Percentiles rank a stretch among this genome's conserved stretches.
Conservation (phyloP, 345 rosid genomes). For the Excoecaria cochinchinensis region DNA sequence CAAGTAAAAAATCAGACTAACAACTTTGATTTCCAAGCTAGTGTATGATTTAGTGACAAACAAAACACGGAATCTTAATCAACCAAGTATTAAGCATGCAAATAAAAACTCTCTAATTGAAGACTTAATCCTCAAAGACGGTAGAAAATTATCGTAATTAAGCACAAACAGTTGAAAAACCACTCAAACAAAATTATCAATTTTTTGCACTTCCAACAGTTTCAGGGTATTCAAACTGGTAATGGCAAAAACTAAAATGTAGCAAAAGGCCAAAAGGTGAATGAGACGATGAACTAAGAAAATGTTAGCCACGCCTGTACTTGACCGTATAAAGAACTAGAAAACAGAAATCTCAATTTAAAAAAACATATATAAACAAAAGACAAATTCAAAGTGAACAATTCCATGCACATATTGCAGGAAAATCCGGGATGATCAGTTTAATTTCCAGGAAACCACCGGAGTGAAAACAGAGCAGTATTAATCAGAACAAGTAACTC, state of each 20-base stretch:
- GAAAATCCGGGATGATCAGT: neutral
- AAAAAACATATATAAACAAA: neutral
- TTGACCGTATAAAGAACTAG: neutral
- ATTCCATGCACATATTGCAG: neutral
- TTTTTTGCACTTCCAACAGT: neutral
- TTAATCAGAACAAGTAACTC: neutral
- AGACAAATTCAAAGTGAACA: neutral
- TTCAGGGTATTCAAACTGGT: neutral
- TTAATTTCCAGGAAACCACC: neutral
- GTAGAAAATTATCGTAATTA: neutral
- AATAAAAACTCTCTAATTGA: neutral
- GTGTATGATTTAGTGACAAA: neutral
- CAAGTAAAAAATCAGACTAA: neutral
- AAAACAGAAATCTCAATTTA: neutral
- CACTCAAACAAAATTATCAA: neutral
- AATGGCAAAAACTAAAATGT: neutral
- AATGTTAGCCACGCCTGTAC: neutral
- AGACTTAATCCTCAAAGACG: neutral
- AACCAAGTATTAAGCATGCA: neutral
- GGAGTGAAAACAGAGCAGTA: neutral
- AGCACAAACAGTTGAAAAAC: neutral
- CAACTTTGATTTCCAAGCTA: neutral
- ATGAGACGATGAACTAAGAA: neutral
- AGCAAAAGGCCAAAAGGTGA: neutral
- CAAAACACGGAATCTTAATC: neutral